Evolutionary conservation across 2,329 filamentous ascomycete genomes (phyloP).

Genomic region (Ascochyta koolunga): DNA sequence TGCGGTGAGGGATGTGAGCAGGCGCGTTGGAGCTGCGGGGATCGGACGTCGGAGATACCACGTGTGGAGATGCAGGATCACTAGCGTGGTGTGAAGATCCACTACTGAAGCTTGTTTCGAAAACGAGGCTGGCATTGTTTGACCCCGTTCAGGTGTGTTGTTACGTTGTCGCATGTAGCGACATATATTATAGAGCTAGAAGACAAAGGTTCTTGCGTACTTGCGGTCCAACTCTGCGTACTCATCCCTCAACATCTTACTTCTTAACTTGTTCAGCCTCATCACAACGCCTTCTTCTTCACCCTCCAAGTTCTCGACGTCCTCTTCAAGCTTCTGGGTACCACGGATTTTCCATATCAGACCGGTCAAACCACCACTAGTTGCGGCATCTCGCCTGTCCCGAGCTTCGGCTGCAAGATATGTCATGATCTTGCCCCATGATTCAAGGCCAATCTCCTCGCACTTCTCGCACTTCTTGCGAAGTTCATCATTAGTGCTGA

Average conservation of each 20-base stretch:
- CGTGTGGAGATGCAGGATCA: conserved; percentile 16
- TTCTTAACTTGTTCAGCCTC: conserved; percentile 43
- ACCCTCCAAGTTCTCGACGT: conserved; percentile 40
- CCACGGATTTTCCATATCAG: conserved; percentile 38
- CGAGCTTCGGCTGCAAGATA: conserved; percentile 61
- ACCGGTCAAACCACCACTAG: conserved; percentile 24
- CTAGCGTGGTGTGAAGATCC: conserved; percentile 16
- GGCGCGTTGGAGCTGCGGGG: conserved; percentile 16
- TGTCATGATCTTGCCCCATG: conserved; percentile 83
- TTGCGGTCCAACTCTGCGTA: conserved; percentile 46
- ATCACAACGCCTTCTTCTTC: conserved; percentile 45
- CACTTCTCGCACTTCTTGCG: conserved; percentile 76
- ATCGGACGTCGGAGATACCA: conserved; percentile 15
- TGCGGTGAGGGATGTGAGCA: conserved; percentile 9
- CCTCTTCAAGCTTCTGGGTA: conserved; percentile 34
- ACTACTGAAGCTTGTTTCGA: conserved; percentile 8
- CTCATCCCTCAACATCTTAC: conserved; percentile 41
- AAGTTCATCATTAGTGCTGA: conserved; percentile 48
- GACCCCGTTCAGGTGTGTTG: not conserved
- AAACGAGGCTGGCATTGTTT: not conserved
- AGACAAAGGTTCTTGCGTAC: conserved; percentile 45
- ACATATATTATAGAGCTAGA: conserved; percentile 21
- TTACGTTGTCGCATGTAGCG: not conserved
- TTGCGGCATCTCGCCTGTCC: conserved; percentile 33
- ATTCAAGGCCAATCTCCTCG: conserved; percentile 74